Base-by-base conservation (phyloP, 345 rosid genomes). In the Schrenkiella parvula region DNA sequence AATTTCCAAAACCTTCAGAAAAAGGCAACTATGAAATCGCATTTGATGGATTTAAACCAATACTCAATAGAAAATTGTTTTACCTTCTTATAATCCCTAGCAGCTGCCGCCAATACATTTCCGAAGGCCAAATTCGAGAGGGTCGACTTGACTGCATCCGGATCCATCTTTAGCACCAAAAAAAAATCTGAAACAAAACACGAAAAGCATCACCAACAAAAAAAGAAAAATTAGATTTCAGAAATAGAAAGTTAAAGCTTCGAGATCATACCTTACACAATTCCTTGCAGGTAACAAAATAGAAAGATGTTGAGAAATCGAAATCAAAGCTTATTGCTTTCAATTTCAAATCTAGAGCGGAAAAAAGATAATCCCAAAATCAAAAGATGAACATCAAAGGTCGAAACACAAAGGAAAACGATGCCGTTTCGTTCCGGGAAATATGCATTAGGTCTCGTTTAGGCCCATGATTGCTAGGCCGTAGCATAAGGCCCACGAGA, bases 51-150 rank as follows among this genome's bases (percentile, higher is more conserved):
- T 53, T 21, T 47, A 11, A 51, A 51, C 23, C 57, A 51, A 66
- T 14, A 51, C 29, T 67, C 12, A 6, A 26, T 21, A 13, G 1
- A 8, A 8, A 18, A 54, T 52, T 31, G 6, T 0, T 23, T 21
- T 17, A 86, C 99, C 97, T 93, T 89, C 62, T 88, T 83, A 64
- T 89, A 93, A 78, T 93, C 89, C 47, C 96, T 95, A 53, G 98
- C 98, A 50, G 97, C 99, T n/a, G 97, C 99, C 2, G 96, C 99
- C 82, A 89, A 77, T 51, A 95, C 97, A 82, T 91, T 91, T 32
- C 97, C 99, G 35, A 91, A 93, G 4, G 95, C 96, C 60, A 95
- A 74, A 77, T 88, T 95, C 5, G 95, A 82, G 31, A 95, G 74
- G 17, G 97, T 89, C 50, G 97, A 88, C 77, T 95, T 95, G 19